Conservation (phyloP, 2,329 filamentous ascomycete species). For the Escovopsis sp. region DNA sequence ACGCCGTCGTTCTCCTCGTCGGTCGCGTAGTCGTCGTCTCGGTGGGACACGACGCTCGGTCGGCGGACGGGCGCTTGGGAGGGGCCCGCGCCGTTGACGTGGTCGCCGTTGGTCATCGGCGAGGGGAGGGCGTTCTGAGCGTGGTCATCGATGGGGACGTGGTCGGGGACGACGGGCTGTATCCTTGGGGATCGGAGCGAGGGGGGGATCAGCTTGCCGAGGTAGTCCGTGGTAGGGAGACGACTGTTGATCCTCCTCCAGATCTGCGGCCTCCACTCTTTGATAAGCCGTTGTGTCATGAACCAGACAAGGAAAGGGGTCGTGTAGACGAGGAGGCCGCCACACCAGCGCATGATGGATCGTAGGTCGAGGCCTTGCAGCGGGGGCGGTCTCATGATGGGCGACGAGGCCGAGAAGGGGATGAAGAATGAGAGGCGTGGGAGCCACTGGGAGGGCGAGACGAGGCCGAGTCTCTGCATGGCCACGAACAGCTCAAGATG, state of each 20-base stretch:
- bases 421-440: constrained; percentile 35
- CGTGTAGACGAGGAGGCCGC: constrained; percentile 24
- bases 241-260: constrained; percentile 22
- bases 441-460: constrained; percentile 24
- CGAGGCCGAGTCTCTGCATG: constrained; percentile 35
- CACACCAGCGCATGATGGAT: constrained; percentile 28
- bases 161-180: constrained; percentile 2
- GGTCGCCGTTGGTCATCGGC: constrained; percentile 12
- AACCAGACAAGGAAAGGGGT: constrained; percentile 33
- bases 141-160: constrained; percentile 1
- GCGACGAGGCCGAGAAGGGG: constrained; percentile 36
- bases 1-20: constrained; percentile 42
- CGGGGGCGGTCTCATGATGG: constrained; percentile 30
- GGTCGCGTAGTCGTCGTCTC: constrained; percentile 36
- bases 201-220: constrained; percentile 10
- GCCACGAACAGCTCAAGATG: constrained; percentile 38
- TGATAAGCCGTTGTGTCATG: constrained; percentile 24
- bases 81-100: neutral
- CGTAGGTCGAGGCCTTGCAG: constrained; percentile 21
- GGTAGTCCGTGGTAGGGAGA: constrained; percentile 24
- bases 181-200: constrained; percentile 6
- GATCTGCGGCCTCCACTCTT: constrained; percentile 20
- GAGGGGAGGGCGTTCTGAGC: neutral
- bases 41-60: constrained; percentile 30
- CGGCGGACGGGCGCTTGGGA: constrained; percentile 20